Base-by-base conservation (phyloP, 2,329 filamentous ascomycete genomes). In the Orbilia brochopaga region DNA sequence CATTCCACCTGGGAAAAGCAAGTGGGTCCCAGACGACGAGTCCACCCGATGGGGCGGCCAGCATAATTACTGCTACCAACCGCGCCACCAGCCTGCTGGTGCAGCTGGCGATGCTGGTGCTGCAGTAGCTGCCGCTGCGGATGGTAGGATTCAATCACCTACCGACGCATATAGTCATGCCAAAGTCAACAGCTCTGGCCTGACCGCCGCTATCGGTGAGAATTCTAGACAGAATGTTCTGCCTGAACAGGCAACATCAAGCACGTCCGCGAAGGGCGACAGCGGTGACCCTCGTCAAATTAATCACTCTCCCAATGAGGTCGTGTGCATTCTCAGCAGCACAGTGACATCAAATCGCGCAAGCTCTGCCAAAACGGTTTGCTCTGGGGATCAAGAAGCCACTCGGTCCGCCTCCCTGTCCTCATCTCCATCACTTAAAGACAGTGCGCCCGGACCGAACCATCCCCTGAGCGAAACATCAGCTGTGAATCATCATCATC, bases 321-420 rank as follows among this genome's bases (percentile, higher is more conserved):
- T 60, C 65, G 67, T 48, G 60, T 60, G 48, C 56, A 65, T 72
- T 61, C 61, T 65, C 52, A 40, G 10, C 60, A 54, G 50, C 52
- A 48, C 60, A 59, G 55, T 60, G 55, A 56, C 67, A 72, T 72
- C 67, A 72, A 72, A 72, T 72, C 67, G 44, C 67, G 67, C 67
- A 72, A 56, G 59, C 55, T 8, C 54, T 72, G 55, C 67, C 54
- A 61, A 51, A 61, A 56, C 21, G 59, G 54, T 54, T 65, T 61
- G 55, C 67, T 60, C 55, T 37, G 67, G 55, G 67, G 53, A 61
- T 54, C 59, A 60, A 66, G 46, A 70, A 64, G 54, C 50, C 54
- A 46, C 65, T 53, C 53, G 54, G 13, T 44, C 56, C 17, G 17
- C 46, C 44, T 64, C 66, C 59, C 35, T 64, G 60, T 65, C 67